Evolutionary conservation across 2,329 filamentous ascomycete genomes (phyloP).

Genomic region (Aspergillus caelatus): DNA sequence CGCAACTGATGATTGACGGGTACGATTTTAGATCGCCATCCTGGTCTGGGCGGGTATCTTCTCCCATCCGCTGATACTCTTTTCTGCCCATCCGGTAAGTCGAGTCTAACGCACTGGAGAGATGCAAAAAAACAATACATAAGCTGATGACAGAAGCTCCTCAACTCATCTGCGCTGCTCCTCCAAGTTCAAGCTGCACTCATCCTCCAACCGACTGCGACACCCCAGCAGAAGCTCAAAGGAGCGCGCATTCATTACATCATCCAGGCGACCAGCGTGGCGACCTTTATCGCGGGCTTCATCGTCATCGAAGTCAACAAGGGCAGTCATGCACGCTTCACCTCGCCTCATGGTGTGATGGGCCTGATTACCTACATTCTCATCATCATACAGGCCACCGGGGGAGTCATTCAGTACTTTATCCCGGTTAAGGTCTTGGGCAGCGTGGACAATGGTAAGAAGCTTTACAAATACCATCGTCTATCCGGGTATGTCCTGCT

Average conservation of each 20-base stretch:
- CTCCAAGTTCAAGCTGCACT: slow-evolving; percentile 79
- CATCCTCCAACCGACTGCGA: slow-evolving; percentile 83
- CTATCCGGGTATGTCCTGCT: slow-evolving; percentile 74
- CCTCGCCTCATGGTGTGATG: slow-evolving; percentile 78
- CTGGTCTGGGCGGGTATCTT: slow-evolving; percentile 81
- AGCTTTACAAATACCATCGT: slow-evolving; percentile 88
- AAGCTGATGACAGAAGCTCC: slow-evolving; percentile 39
- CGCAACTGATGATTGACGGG: neutral
- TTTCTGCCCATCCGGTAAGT: slow-evolving; percentile 83
- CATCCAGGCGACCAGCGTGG: slow-evolving; percentile 62
- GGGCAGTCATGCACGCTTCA: slow-evolving; percentile 67
- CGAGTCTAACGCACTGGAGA: slow-evolving; percentile 51
- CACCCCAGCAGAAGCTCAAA: slow-evolving; percentile 69
- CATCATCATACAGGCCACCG: slow-evolving; percentile 70
- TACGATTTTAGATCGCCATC: slow-evolving; percentile 59
- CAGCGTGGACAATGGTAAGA: slow-evolving; percentile 76
- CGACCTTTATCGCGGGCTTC: slow-evolving; percentile 45
- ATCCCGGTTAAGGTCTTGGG: slow-evolving; percentile 71
- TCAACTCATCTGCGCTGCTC: slow-evolving; percentile 69
- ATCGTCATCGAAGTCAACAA: slow-evolving; percentile 72
- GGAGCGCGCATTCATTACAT: slow-evolving; percentile 68
- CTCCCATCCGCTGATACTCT: slow-evolving; percentile 71
- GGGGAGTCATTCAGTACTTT: slow-evolving; percentile 84
- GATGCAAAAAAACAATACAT: neutral
- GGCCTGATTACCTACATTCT: slow-evolving; percentile 75